A percentile compares a stretch with the other conserved stretches of the same genome.
phyloP scores from a whole-genome alignment of 352 stramenopile genomes.

The Phytophthora vignae region DNA sequence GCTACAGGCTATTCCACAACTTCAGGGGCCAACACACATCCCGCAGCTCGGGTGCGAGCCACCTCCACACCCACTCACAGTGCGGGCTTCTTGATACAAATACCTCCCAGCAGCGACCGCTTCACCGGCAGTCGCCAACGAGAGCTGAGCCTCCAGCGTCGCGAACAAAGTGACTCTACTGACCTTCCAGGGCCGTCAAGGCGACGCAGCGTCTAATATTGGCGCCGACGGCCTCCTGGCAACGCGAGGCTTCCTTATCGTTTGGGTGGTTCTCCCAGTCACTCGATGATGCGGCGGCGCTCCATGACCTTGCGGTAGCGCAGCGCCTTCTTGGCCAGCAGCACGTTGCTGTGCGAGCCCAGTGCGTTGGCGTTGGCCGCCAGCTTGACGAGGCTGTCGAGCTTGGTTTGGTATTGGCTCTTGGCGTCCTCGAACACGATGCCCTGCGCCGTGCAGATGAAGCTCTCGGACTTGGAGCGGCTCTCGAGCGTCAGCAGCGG shows the following conservation, averaged over 20 bases:
- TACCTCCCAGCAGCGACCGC: not conserved
- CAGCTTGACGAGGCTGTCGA: conserved; percentile 25
- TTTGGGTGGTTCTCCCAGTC: not conserved
- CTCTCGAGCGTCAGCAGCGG: conserved; percentile 10
- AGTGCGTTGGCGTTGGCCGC: conserved; percentile 12
- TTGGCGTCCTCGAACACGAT: conserved; percentile 36
- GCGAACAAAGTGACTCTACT: conserved; percentile 1
- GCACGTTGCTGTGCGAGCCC: conserved; percentile 27
- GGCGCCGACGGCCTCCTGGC: conserved; percentile 8
- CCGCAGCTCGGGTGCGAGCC: not conserved
- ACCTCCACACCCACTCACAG: too few species aligned
- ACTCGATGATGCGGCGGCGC: conserved; percentile 20
- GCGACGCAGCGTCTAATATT: conserved; percentile 12
- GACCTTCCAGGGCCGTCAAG: conserved; percentile 1
- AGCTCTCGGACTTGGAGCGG: conserved; percentile 37
- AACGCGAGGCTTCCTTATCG: conserved; percentile 5
- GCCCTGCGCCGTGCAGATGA: conserved; percentile 41
- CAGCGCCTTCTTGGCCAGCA: conserved; percentile 41
- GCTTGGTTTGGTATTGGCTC: conserved; percentile 10
- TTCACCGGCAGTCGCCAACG: conserved; percentile 9
- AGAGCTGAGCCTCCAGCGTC: conserved; percentile 10
- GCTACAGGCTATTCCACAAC: conserved; percentile 20
- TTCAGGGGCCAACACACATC: conserved; percentile 3
- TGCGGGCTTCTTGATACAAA: not conserved
- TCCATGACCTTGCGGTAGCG: conserved; percentile 39